Conservation (phyloP, 345 rosid species). For the Murraya koenigii region DNA sequence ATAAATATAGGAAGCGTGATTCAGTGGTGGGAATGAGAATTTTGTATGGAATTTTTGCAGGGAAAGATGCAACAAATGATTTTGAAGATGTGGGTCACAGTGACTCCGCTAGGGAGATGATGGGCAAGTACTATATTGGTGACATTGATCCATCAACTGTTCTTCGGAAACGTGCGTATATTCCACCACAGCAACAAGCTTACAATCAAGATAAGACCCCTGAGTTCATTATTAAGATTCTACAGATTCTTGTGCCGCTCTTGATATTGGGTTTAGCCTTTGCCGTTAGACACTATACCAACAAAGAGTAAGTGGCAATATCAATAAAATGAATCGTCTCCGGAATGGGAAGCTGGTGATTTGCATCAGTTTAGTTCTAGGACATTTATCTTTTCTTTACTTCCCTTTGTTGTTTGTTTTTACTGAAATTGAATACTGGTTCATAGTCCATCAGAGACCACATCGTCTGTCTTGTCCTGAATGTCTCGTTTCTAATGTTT, state of each 20-base stretch:
- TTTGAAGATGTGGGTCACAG: constrained; percentile 98
- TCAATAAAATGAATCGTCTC: not conserved
- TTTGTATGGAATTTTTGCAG: constrained; percentile 28
- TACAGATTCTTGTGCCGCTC: constrained; percentile 88
- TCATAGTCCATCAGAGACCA: not conserved
- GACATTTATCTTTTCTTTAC: not conserved
- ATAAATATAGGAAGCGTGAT: not conserved
- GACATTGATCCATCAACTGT: constrained; percentile 61
- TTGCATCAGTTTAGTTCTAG: not conserved
- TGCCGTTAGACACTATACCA: constrained; percentile 69
- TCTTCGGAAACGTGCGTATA: constrained; percentile 50
- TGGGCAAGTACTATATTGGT: constrained; percentile 73
- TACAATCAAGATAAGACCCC: constrained; percentile 62
- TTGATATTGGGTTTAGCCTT: constrained; percentile 80
- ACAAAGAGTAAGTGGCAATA: constrained; percentile 58
- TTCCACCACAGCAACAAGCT: constrained; percentile 46
- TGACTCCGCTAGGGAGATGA: constrained; percentile 78
- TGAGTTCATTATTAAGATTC: constrained; percentile 64
- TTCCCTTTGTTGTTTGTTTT: constrained; percentile 5
- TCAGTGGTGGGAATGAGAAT: not conserved
- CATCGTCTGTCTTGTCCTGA: not conserved
- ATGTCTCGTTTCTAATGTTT: not conserved
- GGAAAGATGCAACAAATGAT: constrained; percentile 89
- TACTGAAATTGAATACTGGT: not conserved
- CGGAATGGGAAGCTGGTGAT: constrained; percentile 7